Evolutionary conservation across 768 basidiomycete genomes (phyloP).

Genomic region (Clitopilus hobsonii): DNA sequence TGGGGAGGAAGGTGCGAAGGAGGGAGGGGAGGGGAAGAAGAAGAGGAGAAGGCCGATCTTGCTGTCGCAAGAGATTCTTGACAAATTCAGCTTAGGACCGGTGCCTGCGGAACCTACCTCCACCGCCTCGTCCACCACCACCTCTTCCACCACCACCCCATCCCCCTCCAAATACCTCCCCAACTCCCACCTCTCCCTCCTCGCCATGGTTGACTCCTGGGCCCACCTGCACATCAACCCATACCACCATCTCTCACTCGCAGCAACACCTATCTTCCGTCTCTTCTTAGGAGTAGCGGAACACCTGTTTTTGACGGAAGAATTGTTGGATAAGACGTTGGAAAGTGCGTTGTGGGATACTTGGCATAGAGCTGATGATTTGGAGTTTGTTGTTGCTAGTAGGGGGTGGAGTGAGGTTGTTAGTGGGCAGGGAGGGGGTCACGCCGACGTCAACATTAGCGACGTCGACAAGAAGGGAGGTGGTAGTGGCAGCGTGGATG

Average conservation of each 20-base stretch:
- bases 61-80: constrained; percentile 78
- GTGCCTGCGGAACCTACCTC: constrained; percentile 10
- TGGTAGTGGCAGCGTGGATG: too few relatives aligned
- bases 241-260: constrained; percentile 85
- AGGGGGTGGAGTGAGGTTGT: constrained; percentile 97
- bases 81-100: constrained; percentile 81
- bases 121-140: constrained; percentile 27
- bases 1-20: constrained; percentile 25
- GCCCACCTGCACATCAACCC: constrained; percentile 82
- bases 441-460: too few relatives aligned
- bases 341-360: constrained; percentile 71
- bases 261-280: constrained; percentile 94
- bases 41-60: constrained; percentile 59
- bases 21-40: constrained; percentile 4
- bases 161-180: constrained; percentile 35
- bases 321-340: constrained; percentile 64
- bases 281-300: constrained; percentile 97
- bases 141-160: constrained; percentile 41
- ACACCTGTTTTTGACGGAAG: constrained; percentile 77
- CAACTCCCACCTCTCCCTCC: constrained; percentile 89
- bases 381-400: constrained; percentile 92
- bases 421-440: too few relatives aligned
- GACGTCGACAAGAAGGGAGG: too few relatives aligned
- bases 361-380: constrained; percentile 81
- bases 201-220: constrained; percentile 99